Evolutionary conservation across 768 basidiomycete species (phyloP).

Genomic region (Candolleomyces aberdarensis): DNA sequence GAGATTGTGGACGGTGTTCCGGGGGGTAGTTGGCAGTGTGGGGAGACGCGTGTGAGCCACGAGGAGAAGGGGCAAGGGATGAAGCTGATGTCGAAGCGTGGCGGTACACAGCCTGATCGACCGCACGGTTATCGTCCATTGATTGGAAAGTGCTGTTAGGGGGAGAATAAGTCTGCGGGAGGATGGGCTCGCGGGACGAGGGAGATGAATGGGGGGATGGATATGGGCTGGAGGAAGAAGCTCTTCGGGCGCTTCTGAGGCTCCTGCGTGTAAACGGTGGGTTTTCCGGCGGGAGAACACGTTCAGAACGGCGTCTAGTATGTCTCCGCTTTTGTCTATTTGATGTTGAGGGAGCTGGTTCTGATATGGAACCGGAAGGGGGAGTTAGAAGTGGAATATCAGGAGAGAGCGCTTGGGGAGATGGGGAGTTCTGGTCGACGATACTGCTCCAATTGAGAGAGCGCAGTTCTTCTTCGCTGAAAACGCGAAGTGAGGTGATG

Average conservation of each 20-base stretch:
- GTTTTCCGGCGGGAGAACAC: neutral
- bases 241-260: neutral
- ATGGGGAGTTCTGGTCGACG: neutral
- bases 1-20: neutral
- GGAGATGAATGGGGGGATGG: neutral
- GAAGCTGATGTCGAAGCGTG: neutral
- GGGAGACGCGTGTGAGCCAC: neutral
- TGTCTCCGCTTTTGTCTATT: neutral
- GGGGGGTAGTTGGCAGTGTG: neutral
- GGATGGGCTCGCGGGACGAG: neutral
- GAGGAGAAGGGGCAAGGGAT: neutral
- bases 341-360: neutral
- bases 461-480: neutral
- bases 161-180: neutral
- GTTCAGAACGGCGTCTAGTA: neutral
- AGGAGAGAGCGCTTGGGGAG: neutral
- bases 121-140: conserved; percentile 2
- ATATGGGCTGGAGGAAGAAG: neutral
- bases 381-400: neutral
- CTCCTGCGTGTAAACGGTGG: neutral
- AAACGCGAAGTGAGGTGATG: neutral
- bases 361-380: no score
- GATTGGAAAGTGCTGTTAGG: conserved; percentile 1
- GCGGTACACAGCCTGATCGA: neutral
- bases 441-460: neutral